phyloP scores from a whole-genome alignment of 202 grass and related monocot species.

The Zizania palustris region DNA sequence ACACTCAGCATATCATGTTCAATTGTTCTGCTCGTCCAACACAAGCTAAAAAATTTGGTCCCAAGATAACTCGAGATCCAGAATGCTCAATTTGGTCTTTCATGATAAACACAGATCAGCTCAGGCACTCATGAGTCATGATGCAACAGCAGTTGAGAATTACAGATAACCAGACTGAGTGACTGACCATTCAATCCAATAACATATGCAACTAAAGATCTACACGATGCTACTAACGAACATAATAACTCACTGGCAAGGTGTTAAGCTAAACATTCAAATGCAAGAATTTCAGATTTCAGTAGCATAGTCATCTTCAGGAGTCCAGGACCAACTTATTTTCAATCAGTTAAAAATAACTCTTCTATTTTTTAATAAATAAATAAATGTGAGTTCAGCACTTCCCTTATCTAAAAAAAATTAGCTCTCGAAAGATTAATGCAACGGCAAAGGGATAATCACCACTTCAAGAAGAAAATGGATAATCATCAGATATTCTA shows the following conservation, averaged over 20 bases:
- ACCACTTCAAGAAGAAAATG: not conserved
- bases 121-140: not conserved
- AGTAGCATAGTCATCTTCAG: not conserved
- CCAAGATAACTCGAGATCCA: not conserved
- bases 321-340: not conserved
- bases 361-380: too few relatives aligned
- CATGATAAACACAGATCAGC: not conserved
- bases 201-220: not conserved
- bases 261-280: not conserved
- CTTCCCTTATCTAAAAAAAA: too few relatives aligned
- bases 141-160: constrained; percentile 10
- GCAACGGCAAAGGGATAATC: too few relatives aligned
- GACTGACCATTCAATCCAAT: not conserved
- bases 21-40: not conserved
- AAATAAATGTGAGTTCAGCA: too few relatives aligned
- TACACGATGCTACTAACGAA: not conserved
- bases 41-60: constrained; percentile 16
- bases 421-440: too few relatives aligned
- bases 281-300: not conserved
- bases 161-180: not conserved
- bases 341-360: too few relatives aligned
- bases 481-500: constrained; percentile 34
- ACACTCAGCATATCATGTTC: not conserved
- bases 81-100: not conserved
- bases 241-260: too few relatives aligned